phyloP scores from a whole-genome alignment of 2,329 filamentous ascomycete genomes.

The Xylaria multiplex region DNA sequence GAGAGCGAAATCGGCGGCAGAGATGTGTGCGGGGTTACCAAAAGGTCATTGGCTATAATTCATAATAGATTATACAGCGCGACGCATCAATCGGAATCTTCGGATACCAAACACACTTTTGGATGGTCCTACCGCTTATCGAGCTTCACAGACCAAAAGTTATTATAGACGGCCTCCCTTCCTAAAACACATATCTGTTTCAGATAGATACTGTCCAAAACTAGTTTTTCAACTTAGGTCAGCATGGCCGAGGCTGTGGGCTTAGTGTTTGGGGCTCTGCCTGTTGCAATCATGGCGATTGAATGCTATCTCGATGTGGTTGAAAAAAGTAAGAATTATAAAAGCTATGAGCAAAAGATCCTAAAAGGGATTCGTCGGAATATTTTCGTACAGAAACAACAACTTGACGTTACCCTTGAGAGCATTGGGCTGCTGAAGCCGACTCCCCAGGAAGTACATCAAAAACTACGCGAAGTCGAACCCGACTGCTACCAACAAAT shows the following conservation, averaged over 20 bases:
- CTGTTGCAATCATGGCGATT: slow-evolving; percentile 19
- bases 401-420: slow-evolving; percentile 19
- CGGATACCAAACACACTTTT: too few relatives aligned
- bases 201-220: not conserved
- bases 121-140: too few relatives aligned
- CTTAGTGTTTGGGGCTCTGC: slow-evolving; percentile 24
- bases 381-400: slow-evolving; percentile 26
- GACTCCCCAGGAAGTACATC: slow-evolving; percentile 7
- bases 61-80: too few relatives aligned
- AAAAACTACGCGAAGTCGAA: slow-evolving; percentile 9
- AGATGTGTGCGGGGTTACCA: not conserved
- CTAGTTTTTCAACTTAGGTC: not conserved
- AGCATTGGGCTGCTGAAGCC: slow-evolving; percentile 21
- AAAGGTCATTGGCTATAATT: slow-evolving; percentile 2
- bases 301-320: slow-evolving; percentile 14
- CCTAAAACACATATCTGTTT: not conserved
- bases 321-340: slow-evolving; percentile 3
- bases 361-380: slow-evolving; percentile 17
- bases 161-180: not conserved
- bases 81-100: too few relatives aligned
- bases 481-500: slow-evolving; percentile 5
- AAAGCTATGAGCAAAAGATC: slow-evolving; percentile 16
- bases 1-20: not conserved
- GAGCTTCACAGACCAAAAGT: too few relatives aligned
- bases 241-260: slow-evolving; percentile 15